Conservation (phyloP, 441 rosid genomes). For the Metrosideros polymorpha region DNA sequence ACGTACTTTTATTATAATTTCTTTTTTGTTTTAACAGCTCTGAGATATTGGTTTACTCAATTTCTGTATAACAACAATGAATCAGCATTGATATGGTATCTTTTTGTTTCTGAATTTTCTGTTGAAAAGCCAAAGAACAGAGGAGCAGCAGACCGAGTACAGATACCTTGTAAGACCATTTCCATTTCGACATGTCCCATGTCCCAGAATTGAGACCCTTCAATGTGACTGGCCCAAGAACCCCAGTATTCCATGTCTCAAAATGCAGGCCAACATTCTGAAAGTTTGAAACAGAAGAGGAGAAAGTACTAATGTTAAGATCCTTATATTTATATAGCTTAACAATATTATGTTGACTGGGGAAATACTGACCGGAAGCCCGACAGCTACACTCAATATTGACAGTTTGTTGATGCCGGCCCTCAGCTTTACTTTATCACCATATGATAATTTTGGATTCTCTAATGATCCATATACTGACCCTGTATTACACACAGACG, state of each 20-base stretch:
- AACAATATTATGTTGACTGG: background rate
- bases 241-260: background rate
- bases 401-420: constrained; percentile 56
- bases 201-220: constrained; percentile 3
- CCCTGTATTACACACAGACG: constrained; percentile 20
- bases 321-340: background rate
- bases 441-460: constrained; percentile 33
- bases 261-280: background rate
- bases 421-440: constrained; percentile 32
- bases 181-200: constrained; percentile 1
- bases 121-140: background rate
- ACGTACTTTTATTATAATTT: background rate
- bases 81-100: background rate
- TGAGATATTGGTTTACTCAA: background rate
- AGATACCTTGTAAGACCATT: background rate
- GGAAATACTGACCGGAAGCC: constrained; percentile 44
- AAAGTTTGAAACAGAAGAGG: background rate
- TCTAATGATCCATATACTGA: constrained; percentile 33
- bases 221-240: background rate
- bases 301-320: background rate
- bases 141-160: background rate
- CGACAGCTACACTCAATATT: constrained; percentile 42
- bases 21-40: background rate
- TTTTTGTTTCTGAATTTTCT: background rate
- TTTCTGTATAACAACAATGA: background rate